These are phyloP conservation scores for Aspergillus neotritici DNA, from an alignment of 2,329 filamentous ascomycete species.

Conservation along the genomic window DNA sequence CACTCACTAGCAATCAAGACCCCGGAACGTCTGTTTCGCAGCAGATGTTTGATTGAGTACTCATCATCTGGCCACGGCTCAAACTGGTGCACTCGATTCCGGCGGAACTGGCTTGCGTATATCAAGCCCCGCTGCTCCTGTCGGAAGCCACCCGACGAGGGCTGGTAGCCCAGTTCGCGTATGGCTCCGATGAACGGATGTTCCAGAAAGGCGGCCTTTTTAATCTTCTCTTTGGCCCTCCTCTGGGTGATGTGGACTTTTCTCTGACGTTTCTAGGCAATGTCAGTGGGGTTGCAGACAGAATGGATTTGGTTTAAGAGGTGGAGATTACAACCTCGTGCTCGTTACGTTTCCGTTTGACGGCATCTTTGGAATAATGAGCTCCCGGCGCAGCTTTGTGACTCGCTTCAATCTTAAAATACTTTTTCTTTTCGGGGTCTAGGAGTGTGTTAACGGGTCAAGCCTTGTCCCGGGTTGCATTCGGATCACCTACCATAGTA, in stretches of 20 bases:
- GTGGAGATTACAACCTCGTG: constrained; percentile 28
- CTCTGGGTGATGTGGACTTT: constrained; percentile 22
- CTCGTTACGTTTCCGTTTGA: constrained; percentile 52
- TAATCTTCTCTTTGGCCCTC: constrained; percentile 30
- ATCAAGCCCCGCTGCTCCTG: constrained; percentile 24
- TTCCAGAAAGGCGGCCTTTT: constrained; percentile 22
- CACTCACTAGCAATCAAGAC: constrained; percentile 33
- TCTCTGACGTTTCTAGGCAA: constrained; percentile 25
- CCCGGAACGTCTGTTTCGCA: constrained; percentile 32
- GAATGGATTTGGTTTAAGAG: background rate
- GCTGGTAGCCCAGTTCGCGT: constrained; percentile 25
- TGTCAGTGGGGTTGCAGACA: constrained; percentile 4
- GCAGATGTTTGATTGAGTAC: constrained; percentile 27
- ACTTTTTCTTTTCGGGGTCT: constrained; percentile 54
- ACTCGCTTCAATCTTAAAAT: constrained; percentile 59
- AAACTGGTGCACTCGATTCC: constrained; percentile 27
- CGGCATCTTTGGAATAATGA: constrained; percentile 53
- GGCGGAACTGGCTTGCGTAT: constrained; percentile 30
- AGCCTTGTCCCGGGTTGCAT: background rate
- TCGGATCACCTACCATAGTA: constrained; percentile 19
- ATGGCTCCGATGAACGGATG: constrained; percentile 26
- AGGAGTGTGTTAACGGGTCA: constrained; percentile 1
- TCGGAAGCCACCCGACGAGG: constrained; percentile 14
- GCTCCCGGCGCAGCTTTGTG: constrained; percentile 47
- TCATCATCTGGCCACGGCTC: constrained; percentile 22